Base-by-base conservation (phyloP, 768 basidiomycete genomes). In the Collybia nuda region DNA sequence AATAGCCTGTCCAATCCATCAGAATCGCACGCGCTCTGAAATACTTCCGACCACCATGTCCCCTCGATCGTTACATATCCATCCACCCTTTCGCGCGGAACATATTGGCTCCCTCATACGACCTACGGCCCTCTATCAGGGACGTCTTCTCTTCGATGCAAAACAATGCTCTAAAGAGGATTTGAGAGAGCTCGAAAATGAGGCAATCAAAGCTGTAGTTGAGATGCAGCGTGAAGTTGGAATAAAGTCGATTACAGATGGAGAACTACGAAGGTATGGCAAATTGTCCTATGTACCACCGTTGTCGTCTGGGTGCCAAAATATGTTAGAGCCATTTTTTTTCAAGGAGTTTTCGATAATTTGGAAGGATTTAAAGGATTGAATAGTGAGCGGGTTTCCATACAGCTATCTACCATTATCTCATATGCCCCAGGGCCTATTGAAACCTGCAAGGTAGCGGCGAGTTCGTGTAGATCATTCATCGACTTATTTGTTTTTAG, bases 321-420 rank as follows among this genome's bases (percentile, higher is more conserved):
- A 22, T 7, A 9, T 26, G 14, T 5, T 57, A 82, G 82, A 58
- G 71, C 68, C 39, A 72, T 75, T 63, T 85, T 81, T 59, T 83
- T 69, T 51, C 80, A 85, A 40, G 84, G 83, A 8, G 81, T 85
- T n/a, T 84, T 84, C 62, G 75, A 85, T 57, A 81, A 78, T 49
- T 63, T 86, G 36, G 76, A 81, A 40, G 84, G 84, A 41, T 83
- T 85, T 78, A 70, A 41, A 44, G 37, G 32, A 7, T 5, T 40
- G 19, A 29, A 38, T 19, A 26, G 24, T 26, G 24, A 26, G 24
- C 7, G 4, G 7, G 7, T 4, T 26, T 26, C 24, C 24, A 9
- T 14, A 44, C 46, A 24, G 4, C 37, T 15, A 42, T 6, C 19
- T 40, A 24, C 17, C 40, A 40, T n/a, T 26, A 26, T 26, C 24